Evolutionary conservation across 108 stramenopile genomes (phyloP), one percentile per base, ranked within the genome.

Genomic region (Nitzschia sp.): DNA sequence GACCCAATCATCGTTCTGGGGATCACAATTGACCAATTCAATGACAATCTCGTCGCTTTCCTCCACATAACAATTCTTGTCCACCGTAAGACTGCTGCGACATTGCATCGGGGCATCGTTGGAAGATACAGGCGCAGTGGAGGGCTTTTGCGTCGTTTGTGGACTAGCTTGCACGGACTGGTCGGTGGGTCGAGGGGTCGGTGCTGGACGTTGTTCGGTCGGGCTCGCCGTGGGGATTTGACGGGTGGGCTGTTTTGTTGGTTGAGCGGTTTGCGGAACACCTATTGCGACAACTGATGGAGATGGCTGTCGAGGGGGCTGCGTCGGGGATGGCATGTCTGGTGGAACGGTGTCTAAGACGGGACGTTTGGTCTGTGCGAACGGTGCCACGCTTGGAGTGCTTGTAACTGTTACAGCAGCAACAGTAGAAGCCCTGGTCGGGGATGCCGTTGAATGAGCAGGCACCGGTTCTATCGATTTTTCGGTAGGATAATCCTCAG

Each of bases 1-100:
- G n/a, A 74, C 60, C 72, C 72, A 74, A 56, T 74, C 72, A 18
- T 35, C 47, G 0, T 59, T 33, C 45, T 48, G 46, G 1, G 72
- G 64, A 26, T 65, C 42, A 51, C 64, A 65, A 35, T 64, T 64
- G 19, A 51, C 19, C 13, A 74, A 74, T 13, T 65, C 31, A 34
- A 74, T 33, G 4, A 66, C 26, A 23, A 66, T 35, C 19, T 45
- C 53, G 33, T 72, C 60, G 8, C 59, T 36, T 5, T 19, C 32
- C 29, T n/a, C 29, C 29, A 51, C 33, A 36, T 59, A 74, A 32
- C 72, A 74, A 4, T 11, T 11, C 28, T 49, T 47, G 46, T 64
- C 47, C 9, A 64, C 64, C 11, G 27, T 38, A 5, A 49, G 18
- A 23, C 5, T 48, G 46, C 34, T 62, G 35, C 19, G 34, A 62